These are phyloP conservation scores for Ophiosphaerella narmari DNA, from an alignment of 2,329 filamentous ascomycete species.

Conservation along the genomic window DNA sequence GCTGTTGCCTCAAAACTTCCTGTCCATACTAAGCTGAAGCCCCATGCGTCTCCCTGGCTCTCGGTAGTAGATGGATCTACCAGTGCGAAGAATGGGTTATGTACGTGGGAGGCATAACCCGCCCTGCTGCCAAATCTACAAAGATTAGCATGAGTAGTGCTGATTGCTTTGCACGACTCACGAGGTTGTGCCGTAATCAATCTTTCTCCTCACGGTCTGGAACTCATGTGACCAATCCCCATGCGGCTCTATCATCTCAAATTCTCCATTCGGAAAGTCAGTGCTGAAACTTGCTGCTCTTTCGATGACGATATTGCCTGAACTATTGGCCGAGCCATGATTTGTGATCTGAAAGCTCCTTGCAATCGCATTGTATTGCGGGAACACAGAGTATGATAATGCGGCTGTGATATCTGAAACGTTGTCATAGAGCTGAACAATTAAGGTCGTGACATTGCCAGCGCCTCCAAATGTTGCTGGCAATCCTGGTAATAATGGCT, in stretches of 20 bases:
- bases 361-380: slow-evolving; percentile 63
- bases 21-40: slow-evolving; percentile 68
- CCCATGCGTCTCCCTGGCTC: slow-evolving; percentile 64
- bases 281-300: slow-evolving; percentile 65
- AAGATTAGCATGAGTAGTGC: slow-evolving; percentile 4
- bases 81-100: slow-evolving; percentile 68
- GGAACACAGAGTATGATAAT: slow-evolving; percentile 67
- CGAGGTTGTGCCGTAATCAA: slow-evolving; percentile 59
- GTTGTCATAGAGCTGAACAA: slow-evolving; percentile 63
- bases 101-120: slow-evolving; percentile 67
- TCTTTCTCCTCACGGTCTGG: slow-evolving; percentile 58
- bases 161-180: slow-evolving; percentile 5
- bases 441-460: slow-evolving; percentile 62
- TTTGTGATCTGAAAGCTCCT: slow-evolving; percentile 67
- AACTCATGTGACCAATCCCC: slow-evolving; percentile 68
- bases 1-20: slow-evolving; percentile 67
- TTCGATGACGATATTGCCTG: slow-evolving; percentile 58
- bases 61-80: slow-evolving; percentile 64
- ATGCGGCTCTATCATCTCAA: slow-evolving; percentile 65
- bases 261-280: slow-evolving; percentile 63
- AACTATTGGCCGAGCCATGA: slow-evolving; percentile 47
- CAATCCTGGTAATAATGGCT: slow-evolving; percentile 60
- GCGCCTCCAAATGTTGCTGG: slow-evolving; percentile 64
- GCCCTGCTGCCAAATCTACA: slow-evolving; percentile 63
- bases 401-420: slow-evolving; percentile 63